Evolutionary conservation across 306 rosid genomes (phyloP), one percentile per base, ranked within the genome.

Genomic region (Acacia confusa): DNA sequence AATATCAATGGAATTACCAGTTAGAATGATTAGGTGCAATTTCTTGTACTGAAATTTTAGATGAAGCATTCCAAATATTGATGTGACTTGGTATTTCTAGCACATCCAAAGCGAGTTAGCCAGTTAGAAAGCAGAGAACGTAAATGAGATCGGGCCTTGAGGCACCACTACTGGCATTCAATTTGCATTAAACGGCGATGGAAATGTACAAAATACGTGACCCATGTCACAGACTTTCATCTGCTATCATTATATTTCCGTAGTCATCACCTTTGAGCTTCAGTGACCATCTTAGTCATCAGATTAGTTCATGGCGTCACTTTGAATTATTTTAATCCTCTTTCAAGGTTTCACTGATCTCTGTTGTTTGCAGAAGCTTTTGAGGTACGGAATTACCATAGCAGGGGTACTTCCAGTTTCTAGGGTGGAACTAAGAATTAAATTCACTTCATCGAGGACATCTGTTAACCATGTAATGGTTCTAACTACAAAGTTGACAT

Each of bases 51-150:
- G 17, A 40, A 69, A 41, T 40, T 69, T 11, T 43, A 70, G 28
- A 74, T 72, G 80, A 72, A 72, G 70, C 82, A 50, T 77, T 70
- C 66, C 83, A 81, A 81, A 73, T 81, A 82, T 84, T 36, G 70
- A 72, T 78, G 78, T 81, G 34, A 30, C 53, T 74, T 52, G 85
- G 79, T 85, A 27, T 82, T 63, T 78, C 83, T 63, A 47, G 22
- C 71, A 74, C 71, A 74, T 27, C 58, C 80, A 81, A 63, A 60
- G 43, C 63, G 60, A 76, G 79, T 76, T 80, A 32, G 50, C 34
- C 52, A 76, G 50, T 78, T 78, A 78, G 65, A 60, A 40, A 63
- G 47, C 79, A 52, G 63, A 36, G 81, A 85, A 69, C 24, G 38
- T 74, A 70, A 60, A 85, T 70, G 84, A 74, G 43, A 43, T n/a